Percentiles rank a stretch among this genome's conserved stretches.
Conservation (phyloP, 805 yeast genomes). For the Hemisphaericaspora nanyangensis region DNA sequence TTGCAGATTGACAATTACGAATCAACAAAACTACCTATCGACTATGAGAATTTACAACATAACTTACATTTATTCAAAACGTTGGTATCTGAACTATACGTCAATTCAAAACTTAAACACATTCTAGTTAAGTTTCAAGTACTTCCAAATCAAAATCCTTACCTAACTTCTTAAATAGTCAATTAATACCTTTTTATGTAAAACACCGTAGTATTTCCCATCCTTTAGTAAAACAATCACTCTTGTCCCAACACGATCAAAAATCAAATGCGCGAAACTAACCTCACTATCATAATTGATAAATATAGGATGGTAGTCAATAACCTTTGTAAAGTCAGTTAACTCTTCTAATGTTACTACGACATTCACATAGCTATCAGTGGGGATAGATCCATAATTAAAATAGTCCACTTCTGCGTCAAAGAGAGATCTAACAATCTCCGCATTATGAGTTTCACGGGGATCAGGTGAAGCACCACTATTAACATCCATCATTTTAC, state of each 20-base stretch:
- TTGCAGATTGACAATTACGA: neutral
- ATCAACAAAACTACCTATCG: neutral
- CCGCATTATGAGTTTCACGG: slow-evolving; percentile 7
- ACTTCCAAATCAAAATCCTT: neutral
- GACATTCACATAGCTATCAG: slow-evolving; percentile 5
- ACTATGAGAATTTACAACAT: slow-evolving; percentile 4
- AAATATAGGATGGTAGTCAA: slow-evolving; percentile 46
- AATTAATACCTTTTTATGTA: slow-evolving; percentile 52
- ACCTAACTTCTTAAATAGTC: slow-evolving; percentile 32
- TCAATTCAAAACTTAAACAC: slow-evolving; percentile 6
- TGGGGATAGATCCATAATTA: slow-evolving; percentile 16
- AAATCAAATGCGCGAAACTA: slow-evolving; percentile 47
- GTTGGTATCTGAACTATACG: slow-evolving; percentile 10
- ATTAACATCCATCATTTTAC: slow-evolving; percentile 19
- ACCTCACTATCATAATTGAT: slow-evolving; percentile 46
- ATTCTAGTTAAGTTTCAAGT: neutral
- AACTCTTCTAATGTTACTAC: slow-evolving; percentile 16
- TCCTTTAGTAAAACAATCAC: slow-evolving; percentile 43
- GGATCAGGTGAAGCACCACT: slow-evolving; percentile 1
- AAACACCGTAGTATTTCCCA: slow-evolving; percentile 47
- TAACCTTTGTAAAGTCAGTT: slow-evolving; percentile 37
- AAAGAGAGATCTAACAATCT: slow-evolving; percentile 7
- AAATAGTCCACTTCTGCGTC: slow-evolving; percentile 19
- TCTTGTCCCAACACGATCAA: slow-evolving; percentile 50
- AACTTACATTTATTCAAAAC: slow-evolving; percentile 10